A percentile compares a stretch with the other conserved stretches of the same genome.
Conservation (phyloP, 1,284 basidiomycete genomes). For the Heterobasidion irregulare region DNA sequence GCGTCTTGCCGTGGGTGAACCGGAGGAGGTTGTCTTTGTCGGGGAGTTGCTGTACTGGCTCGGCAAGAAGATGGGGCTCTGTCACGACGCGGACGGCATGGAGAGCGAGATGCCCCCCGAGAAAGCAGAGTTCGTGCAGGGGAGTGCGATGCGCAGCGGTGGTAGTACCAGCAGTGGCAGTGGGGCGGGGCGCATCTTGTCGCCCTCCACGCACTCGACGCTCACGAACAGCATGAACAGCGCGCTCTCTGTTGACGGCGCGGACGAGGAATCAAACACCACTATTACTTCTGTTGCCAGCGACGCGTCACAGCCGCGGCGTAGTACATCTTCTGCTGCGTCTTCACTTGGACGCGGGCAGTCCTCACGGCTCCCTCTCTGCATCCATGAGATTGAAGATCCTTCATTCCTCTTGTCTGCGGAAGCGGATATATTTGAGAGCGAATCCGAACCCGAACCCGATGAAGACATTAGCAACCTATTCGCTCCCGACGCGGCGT, state of each 20-base stretch:
- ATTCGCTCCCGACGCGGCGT: slow-evolving; percentile 1
- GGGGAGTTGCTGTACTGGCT: slow-evolving; percentile 61
- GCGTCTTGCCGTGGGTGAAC: slow-evolving; percentile 48
- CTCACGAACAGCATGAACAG: slow-evolving; percentile 23
- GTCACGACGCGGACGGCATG: slow-evolving; percentile 11
- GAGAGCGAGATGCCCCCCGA: background rate
- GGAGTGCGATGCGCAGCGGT: background rate
- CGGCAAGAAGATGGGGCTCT: slow-evolving; percentile 35
- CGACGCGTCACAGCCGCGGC: slow-evolving; percentile 9
- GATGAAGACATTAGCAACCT: slow-evolving; percentile 1
- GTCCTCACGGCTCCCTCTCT: slow-evolving; percentile 17
- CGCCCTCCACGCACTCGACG: slow-evolving; percentile 29
- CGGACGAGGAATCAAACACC: slow-evolving; percentile 20
- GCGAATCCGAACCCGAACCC: slow-evolving; percentile 3
- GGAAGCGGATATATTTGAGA: slow-evolving; percentile 3
- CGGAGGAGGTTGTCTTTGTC: slow-evolving; percentile 56
- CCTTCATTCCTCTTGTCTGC: slow-evolving; percentile 22
- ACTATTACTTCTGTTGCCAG: slow-evolving; percentile 26
- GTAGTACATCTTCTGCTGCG: slow-evolving; percentile 4
- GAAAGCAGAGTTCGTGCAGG: background rate
- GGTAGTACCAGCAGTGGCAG: background rate
- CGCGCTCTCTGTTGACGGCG: slow-evolving; percentile 21
- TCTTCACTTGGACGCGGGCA: background rate
- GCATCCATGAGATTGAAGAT: slow-evolving; percentile 46
- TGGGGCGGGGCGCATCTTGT: slow-evolving; percentile 1